Evolutionary conservation across 2,329 filamentous ascomycete species (phyloP).

Genomic region (Plectosphaerella plurivora): DNA sequence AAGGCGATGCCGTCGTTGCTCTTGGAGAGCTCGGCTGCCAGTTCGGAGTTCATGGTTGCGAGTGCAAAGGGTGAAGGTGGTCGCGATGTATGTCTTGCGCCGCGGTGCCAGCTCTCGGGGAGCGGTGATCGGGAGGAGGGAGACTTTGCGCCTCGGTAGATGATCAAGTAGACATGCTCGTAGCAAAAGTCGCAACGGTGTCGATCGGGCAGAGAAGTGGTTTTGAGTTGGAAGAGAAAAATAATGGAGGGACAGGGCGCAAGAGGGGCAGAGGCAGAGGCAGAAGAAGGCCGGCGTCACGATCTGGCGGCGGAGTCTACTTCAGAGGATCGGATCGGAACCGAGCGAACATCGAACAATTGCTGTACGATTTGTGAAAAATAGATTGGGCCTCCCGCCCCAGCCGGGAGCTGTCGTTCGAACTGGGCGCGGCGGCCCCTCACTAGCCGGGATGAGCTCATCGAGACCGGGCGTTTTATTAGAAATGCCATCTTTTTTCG

Average conservation of each 20-base stretch:
- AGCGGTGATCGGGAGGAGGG: background rate
- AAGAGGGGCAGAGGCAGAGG: background rate
- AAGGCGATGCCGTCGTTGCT: constrained; percentile 57
- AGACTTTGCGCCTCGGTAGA: background rate
- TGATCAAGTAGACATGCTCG: background rate
- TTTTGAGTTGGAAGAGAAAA: background rate
- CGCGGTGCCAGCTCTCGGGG: background rate
- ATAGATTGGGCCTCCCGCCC: constrained; percentile 1
- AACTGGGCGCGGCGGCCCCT: background rate
- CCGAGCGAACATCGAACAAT: background rate
- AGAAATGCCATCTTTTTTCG: background rate
- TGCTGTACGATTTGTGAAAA: background rate
- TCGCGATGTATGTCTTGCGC: background rate
- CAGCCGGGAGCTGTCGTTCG: background rate
- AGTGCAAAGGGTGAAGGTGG: background rate
- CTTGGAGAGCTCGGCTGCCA: constrained; percentile 24
- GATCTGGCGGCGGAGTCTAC: background rate
- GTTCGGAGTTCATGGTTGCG: constrained; percentile 29
- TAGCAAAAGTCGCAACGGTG: background rate
- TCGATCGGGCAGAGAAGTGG: background rate
- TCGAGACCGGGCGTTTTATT: constrained; percentile 2
- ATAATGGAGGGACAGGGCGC: background rate
- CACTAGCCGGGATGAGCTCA: constrained; percentile 7
- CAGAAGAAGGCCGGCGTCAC: background rate
- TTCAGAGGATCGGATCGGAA: background rate